Conservation (phyloP, 2,329 filamentous ascomycete genomes). For the Calonectria pauciramosa region DNA sequence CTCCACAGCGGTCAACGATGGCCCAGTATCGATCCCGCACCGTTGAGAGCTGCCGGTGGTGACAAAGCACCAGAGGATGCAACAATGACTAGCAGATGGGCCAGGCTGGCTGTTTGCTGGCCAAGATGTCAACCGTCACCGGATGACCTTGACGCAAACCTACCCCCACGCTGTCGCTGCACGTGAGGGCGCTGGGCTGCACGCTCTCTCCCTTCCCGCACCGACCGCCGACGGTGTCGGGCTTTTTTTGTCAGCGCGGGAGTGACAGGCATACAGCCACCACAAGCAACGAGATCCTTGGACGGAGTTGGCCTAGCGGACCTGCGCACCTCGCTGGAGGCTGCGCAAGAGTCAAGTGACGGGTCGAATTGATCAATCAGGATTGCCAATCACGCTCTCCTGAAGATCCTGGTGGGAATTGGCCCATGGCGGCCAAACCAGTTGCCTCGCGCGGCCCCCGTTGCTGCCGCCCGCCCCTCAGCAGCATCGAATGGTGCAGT, state of each 20-base stretch:
- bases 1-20: background rate
- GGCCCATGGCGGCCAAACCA: background rate
- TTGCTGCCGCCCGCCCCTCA: background rate
- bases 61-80: background rate
- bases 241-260: constrained; percentile 6
- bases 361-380: constrained; percentile 14
- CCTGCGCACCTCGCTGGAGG: constrained; percentile 1
- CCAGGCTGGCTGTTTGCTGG: background rate
- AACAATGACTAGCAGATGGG: background rate
- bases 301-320: constrained; percentile 7
- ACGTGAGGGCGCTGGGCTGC: constrained; percentile 42
- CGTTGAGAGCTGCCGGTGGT: background rate
- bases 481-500: background rate
- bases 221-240: background rate
- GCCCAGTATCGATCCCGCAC: background rate
- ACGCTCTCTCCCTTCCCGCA: constrained; percentile 26
- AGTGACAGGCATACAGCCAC: background rate
- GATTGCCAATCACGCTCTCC: constrained; percentile 10
- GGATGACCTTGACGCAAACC: background rate
- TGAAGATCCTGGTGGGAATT: constrained; percentile 17
- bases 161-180: constrained; percentile 37
- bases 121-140: constrained; percentile 5
- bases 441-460: background rate
- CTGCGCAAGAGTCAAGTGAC: constrained; percentile 15
- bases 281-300: background rate